phyloP scores from a whole-genome alignment of 805 yeast species.

The Candida lessepsii region DNA sequence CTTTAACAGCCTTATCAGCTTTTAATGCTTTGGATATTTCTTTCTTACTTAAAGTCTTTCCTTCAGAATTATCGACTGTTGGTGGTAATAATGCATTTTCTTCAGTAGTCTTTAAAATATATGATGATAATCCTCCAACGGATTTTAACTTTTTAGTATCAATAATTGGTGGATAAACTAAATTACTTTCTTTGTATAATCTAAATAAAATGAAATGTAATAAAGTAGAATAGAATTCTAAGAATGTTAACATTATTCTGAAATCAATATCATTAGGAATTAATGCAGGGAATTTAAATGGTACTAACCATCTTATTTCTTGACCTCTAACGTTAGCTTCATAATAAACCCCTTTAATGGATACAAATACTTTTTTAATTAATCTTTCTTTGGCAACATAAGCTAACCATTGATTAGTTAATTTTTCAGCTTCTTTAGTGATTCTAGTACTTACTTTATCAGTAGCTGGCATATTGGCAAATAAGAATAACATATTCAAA shows the following conservation, averaged over 20 bases:
- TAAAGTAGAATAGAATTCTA: slow-evolving; percentile 92
- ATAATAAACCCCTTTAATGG: slow-evolving; percentile 95
- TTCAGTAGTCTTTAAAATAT: slow-evolving; percentile 61
- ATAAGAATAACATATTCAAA: slow-evolving; percentile 87
- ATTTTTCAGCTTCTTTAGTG: slow-evolving; percentile 80
- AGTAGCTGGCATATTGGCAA: slow-evolving; percentile 93
- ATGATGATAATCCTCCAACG: slow-evolving; percentile 86
- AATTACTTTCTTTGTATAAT: slow-evolving; percentile 78
- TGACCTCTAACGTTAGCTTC: slow-evolving; percentile 89
- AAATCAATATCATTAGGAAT: slow-evolving; percentile 94
- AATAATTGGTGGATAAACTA: slow-evolving; percentile 88
- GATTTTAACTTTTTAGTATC: slow-evolving; percentile 72
- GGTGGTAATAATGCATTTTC: slow-evolving; percentile 39
- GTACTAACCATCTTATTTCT: slow-evolving; percentile 93
- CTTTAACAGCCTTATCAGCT: slow-evolving; percentile 49
- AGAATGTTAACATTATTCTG: slow-evolving; percentile 93
- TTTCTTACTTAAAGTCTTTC: slow-evolving; percentile 37
- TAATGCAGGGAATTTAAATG: slow-evolving; percentile 94
- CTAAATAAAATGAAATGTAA: slow-evolving; percentile 84
- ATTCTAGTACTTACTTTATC: slow-evolving; percentile 75
- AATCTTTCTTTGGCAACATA: slow-evolving; percentile 82
- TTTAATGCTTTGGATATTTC: slow-evolving; percentile 52
- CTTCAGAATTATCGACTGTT: slow-evolving; percentile 24
- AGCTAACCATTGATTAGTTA: slow-evolving; percentile 95
- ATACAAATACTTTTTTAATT: slow-evolving; percentile 86